phyloP scores from a whole-genome alignment of 768 basidiomycete species.

The Russula brevipes region DNA sequence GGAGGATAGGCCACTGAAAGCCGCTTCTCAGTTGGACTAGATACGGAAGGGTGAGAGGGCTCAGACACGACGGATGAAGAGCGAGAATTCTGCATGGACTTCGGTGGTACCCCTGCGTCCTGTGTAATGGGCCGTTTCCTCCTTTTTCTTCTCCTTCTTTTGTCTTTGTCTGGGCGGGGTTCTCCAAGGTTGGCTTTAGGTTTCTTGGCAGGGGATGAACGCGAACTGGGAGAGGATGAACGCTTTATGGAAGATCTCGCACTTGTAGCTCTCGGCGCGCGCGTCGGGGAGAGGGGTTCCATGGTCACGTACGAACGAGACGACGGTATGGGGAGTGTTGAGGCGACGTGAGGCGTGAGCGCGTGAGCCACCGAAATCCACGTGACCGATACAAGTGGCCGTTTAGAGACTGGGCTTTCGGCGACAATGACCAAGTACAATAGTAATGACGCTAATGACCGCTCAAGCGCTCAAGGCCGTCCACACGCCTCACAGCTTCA shows the following conservation, averaged over 20 bases:
- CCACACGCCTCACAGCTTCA: no score
- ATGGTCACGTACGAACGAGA: not conserved
- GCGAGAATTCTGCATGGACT: not conserved
- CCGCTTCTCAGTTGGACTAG: not conserved
- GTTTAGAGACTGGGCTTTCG: no score
- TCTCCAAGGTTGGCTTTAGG: not conserved
- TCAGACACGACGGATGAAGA: not conserved
- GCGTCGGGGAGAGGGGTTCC: not conserved
- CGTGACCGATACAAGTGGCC: not conserved
- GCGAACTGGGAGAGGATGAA: not conserved
- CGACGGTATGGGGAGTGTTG: no score
- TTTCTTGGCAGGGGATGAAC: not conserved
- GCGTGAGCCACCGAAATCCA: not conserved
- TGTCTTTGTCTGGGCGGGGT: constrained; percentile 25
- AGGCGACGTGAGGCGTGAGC: no score
- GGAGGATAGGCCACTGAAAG: not conserved
- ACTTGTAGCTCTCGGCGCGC: not conserved
- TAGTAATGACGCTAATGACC: no score
- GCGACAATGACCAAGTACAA: no score
- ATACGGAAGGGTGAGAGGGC: not conserved
- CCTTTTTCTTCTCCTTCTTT: constrained; percentile 31
- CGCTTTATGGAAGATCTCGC: constrained; percentile 7
- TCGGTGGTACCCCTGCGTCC: not conserved
- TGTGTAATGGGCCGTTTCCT: constrained; percentile 27
- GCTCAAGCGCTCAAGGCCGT: no score